Evolutionary conservation across 208 protist species (phyloP), one percentile per base, ranked within the genome.

Genomic region (Leishmania major): DNA sequence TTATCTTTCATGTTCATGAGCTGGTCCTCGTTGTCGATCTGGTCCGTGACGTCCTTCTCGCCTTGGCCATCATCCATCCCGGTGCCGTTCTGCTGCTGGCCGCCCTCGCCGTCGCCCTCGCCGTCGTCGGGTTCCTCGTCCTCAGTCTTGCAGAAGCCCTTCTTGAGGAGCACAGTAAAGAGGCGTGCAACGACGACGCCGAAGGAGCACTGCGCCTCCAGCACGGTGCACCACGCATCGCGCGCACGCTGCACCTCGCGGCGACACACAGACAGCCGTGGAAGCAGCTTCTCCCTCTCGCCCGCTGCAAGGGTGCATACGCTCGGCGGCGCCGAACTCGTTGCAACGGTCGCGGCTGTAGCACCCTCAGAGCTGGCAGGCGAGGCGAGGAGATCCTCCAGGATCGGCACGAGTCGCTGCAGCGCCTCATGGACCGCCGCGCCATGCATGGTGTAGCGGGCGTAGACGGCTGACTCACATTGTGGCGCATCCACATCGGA

Each of bases 21-120:
- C 89, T 98, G 95, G 74, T 99, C 97, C 84, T 99, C 99, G 84
- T 99, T 96, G 40, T 99, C 96, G 45, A 99, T 99, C 91, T 99
- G 83, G 66, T 99, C 95, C 31, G 93, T 98, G 35, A 99, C 98
- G 85, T 99, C 99, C 77, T 99, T 99, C 83, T 99, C 95, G 77
- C 99, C 99, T 70, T 99, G 75, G 51, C 99, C 99, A 78, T 99
- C 99, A 80, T 99, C 99, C 97, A 99, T 99, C 64, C 99, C 99
- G 28, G 98, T 99, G 57, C 99, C 99, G 28, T 95, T 92, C 62
- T 93, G 83, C 83, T 89, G 90, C 15, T 86, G 87, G 13, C 92
- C 92, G 49, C 90, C 96, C 51, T 97, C 93, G 79, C 87, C 87
- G 40, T 91, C 89, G 49, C 93, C 91, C 35, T 96, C 92, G 60